Evolutionary conservation across 495 filamentous ascomycete species (phyloP).

Genomic region (Podospora bellae-mahoneyi): DNA sequence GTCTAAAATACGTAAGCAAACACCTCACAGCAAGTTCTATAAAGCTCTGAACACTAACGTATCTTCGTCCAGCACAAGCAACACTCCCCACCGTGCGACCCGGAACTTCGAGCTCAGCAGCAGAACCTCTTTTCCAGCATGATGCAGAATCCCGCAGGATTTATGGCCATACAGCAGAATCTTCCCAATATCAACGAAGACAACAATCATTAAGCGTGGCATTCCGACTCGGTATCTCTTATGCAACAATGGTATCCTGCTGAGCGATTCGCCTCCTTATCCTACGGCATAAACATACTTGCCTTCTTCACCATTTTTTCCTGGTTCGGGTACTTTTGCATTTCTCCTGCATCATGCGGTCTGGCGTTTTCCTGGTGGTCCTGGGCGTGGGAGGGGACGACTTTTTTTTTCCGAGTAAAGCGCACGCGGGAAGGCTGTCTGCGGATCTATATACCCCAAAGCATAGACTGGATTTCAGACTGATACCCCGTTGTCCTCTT

Average conservation of each 20-base stretch:
- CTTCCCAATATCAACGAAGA: constrained; percentile 51
- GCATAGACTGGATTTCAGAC: constrained; percentile 27
- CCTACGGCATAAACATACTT: not conserved
- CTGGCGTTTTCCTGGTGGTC: constrained; percentile 25
- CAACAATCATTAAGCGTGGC: constrained; percentile 15
- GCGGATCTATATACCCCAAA: constrained; percentile 26
- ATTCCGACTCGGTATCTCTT: not conserved
- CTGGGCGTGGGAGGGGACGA: constrained; percentile 14
- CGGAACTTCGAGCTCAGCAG: constrained; percentile 37
- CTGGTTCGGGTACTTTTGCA: constrained; percentile 18
- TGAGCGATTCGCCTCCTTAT: not conserved
- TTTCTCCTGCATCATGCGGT: constrained; percentile 27
- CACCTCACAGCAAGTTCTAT: not conserved
- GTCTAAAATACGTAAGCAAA: constrained; percentile 72
- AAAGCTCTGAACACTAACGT: not conserved
- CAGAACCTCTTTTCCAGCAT: constrained; percentile 40
- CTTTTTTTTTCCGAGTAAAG: constrained; percentile 1
- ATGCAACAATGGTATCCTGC: not conserved
- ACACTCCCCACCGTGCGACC: constrained; percentile 71
- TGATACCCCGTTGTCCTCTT: constrained; percentile 25
- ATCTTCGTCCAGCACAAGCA: constrained; percentile 59
- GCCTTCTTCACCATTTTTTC: constrained; percentile 9
- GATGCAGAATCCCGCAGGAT: constrained; percentile 33
- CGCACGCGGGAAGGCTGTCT: constrained; percentile 14
- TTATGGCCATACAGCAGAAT: constrained; percentile 32